Base-by-base conservation (phyloP, 257 asterid genomes). In the Fraxinus anomala region DNA sequence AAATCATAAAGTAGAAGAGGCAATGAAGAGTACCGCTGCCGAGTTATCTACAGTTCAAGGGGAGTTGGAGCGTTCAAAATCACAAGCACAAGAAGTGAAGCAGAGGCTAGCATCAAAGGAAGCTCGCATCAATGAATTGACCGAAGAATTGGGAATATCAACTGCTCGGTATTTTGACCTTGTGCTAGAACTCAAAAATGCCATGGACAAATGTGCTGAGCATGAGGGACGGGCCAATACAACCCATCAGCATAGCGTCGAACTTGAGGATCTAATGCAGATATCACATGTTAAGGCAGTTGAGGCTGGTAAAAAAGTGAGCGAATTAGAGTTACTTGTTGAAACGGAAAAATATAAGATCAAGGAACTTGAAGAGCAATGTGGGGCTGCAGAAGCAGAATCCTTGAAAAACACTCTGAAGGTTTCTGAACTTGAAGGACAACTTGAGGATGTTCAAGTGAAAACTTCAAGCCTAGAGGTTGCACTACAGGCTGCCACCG, bases 321-420 rank as follows among this genome's bases (percentile, higher is more conserved):
- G 89, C 11, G 92, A 94, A 75, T 74, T 94, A 75, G 92, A 94
- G 91, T 80, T 87, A 54, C 87, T 91, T 81, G 93, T 94, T 31
- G 95, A 88, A 79, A 87, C 92, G 6, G 97, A 94, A 74, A 94
- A 88, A 61, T 72, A 84, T 21, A 89, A 92, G 87, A 88, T 88
- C 81, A 92, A 83, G 90, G 97, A 92, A 89, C 94, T 91, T 66
- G 97, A 94, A 84, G 97, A 90, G 85, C 94, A 90, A 79, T 78
- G 81, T 31, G 85, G 56, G 85, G 80, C 72, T 61, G 85, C 85
- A 47, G 96, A 88, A 73, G 88, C 76, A 68, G 94, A 94, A 69
- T 80, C 87, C 10, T 80, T 42, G 80, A 78, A 84, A 79, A 83
- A 80, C 68, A 56, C 80, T 74, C 80, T 86, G 39, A 91, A 79